Percentiles rank a stretch among this genome's conserved stretches.
phyloP scores from a whole-genome alignment of 768 basidiomycete species.

The Mycena sanguinolenta region DNA sequence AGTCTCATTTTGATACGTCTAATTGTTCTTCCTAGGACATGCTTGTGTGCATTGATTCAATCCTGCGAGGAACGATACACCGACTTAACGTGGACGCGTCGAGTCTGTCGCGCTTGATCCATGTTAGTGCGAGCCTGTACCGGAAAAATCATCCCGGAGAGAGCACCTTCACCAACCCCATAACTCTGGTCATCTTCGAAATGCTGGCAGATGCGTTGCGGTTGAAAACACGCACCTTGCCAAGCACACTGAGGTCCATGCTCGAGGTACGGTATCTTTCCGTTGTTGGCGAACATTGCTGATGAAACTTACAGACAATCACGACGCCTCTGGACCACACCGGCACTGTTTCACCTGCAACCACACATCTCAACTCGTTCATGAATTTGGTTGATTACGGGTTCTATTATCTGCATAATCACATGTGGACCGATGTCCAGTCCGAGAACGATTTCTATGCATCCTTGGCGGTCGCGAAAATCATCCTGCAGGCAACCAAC shows the following conservation, averaged over 20 bases:
- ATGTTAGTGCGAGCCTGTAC: conserved; percentile 59
- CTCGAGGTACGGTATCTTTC: conserved; percentile 60
- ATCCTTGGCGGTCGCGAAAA: conserved; percentile 63
- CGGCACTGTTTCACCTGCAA: conserved; percentile 41
- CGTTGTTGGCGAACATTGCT: neutral
- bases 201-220: conserved; percentile 66
- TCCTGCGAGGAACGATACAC: conserved; percentile 67
- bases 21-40: conserved; percentile 61
- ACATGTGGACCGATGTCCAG: conserved; percentile 59
- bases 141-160: conserved; percentile 51
- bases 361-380: conserved; percentile 50
- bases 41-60: conserved; percentile 67
- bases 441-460: conserved; percentile 67
- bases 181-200: conserved; percentile 63
- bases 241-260: conserved; percentile 63
- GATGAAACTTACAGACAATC: conserved; percentile 33
- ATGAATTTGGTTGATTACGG: conserved; percentile 63
- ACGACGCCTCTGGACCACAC: conserved; percentile 23
- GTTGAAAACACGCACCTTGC: conserved; percentile 63
- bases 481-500: conserved; percentile 64
- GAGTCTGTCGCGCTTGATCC: conserved; percentile 61
- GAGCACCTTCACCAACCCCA: conserved; percentile 45
- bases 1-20: conserved; percentile 12
- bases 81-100: conserved; percentile 61
- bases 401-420: conserved; percentile 65